phyloP scores from a whole-genome alignment of 768 basidiomycete genomes.

The Termitomyces sp. region DNA sequence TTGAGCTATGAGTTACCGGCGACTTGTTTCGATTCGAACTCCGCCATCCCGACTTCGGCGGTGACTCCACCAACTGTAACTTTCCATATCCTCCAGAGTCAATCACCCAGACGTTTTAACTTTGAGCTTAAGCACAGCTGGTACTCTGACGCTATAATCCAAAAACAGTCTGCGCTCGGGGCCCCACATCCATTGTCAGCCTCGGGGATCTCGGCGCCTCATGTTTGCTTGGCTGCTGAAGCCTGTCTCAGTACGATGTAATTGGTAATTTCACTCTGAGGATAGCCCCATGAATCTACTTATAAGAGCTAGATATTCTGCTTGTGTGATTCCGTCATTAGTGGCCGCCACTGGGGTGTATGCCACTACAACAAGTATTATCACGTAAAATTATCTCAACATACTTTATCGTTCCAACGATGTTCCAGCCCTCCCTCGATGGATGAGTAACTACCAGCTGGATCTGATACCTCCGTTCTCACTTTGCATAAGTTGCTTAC shows the following conservation, averaged over 20 bases:
- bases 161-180: not conserved
- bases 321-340: not conserved
- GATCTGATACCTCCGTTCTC: not conserved
- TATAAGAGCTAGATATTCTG: not conserved
- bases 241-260: not conserved
- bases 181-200: not conserved
- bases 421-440: not conserved
- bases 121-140: not conserved
- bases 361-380: too few relatives aligned
- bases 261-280: not conserved
- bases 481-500: not conserved
- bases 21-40: not conserved
- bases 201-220: not conserved
- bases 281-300: not conserved
- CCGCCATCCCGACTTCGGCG: slow-evolving; percentile 1
- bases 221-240: not conserved
- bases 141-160: not conserved
- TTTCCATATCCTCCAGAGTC: not conserved
- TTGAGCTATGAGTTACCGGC: not conserved
- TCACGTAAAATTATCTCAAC: not conserved
- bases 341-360: not conserved
- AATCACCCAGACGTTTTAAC: not conserved
- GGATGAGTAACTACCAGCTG: not conserved
- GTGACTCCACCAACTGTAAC: not conserved
- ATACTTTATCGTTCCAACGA: not conserved